phyloP scores from a whole-genome alignment of 805 yeast species.

The Candida koratica region DNA sequence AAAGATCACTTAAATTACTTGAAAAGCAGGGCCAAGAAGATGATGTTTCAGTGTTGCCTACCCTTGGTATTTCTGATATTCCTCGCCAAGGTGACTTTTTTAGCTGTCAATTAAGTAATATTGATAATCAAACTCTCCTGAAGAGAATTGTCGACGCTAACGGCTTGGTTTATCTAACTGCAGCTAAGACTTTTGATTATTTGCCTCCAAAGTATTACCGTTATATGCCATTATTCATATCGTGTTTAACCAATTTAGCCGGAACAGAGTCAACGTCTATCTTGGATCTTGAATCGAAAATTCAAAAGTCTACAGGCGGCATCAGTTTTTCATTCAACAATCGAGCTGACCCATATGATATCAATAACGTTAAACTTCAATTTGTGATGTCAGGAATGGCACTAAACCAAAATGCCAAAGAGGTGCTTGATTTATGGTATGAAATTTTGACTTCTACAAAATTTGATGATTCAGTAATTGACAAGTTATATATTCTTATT shows the following conservation, averaged over 20 bases:
- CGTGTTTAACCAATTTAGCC: constrained; percentile 70
- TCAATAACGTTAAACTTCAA: constrained; percentile 46
- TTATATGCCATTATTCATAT: constrained; percentile 72
- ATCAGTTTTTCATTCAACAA: constrained; percentile 59
- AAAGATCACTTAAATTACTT: constrained; percentile 57
- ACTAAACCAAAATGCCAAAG: constrained; percentile 56
- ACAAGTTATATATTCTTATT: constrained; percentile 69
- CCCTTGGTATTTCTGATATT: constrained; percentile 71
- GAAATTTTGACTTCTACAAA: constrained; percentile 69
- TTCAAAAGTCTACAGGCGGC: constrained; percentile 83
- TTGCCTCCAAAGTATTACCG: constrained; percentile 63
- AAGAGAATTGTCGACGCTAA: constrained; percentile 66
- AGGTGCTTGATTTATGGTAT: constrained; percentile 62
- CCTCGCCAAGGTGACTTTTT: constrained; percentile 47
- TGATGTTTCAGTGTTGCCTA: constrained; percentile 76
- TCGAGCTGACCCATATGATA: constrained; percentile 50
- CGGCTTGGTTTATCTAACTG: constrained; percentile 74
- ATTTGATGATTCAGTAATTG: constrained; percentile 49
- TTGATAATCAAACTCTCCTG: constrained; percentile 33
- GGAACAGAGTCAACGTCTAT: constrained; percentile 75
- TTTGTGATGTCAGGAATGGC: constrained; percentile 67
- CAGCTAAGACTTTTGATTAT: constrained; percentile 55
- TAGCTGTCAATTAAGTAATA: constrained; percentile 24
- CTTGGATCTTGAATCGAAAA: constrained; percentile 80
- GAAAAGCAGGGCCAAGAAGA: constrained; percentile 64